Conservation (phyloP, 345 rosid species). For the Citropsis articulata region DNA sequence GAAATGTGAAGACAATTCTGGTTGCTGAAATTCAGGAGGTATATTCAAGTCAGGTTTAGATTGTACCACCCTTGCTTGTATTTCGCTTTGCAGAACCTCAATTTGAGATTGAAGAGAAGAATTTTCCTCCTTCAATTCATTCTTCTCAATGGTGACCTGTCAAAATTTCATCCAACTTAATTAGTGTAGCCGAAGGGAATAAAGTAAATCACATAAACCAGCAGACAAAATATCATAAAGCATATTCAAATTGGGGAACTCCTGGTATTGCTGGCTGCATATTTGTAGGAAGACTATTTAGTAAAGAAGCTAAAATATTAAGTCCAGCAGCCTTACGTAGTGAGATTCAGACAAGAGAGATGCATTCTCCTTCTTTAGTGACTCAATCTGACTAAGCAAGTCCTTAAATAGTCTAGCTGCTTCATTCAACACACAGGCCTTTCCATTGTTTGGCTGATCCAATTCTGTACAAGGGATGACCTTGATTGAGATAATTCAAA, state of each 20-base stretch:
- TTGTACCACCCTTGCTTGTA: slow-evolving; percentile 38
- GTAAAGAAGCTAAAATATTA: not conserved
- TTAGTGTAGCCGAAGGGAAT: not conserved
- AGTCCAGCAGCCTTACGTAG: slow-evolving; percentile 48
- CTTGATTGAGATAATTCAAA: slow-evolving; percentile 5
- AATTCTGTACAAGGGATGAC: slow-evolving; percentile 40
- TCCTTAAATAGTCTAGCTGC: slow-evolving; percentile 76
- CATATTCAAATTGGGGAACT: not conserved
- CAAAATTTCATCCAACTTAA: slow-evolving; percentile 3
- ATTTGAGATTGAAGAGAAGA: slow-evolving; percentile 63
- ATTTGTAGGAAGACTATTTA: not conserved
- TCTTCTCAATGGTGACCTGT: slow-evolving; percentile 76
- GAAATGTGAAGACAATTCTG: slow-evolving; percentile 33
- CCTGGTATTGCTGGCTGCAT: not conserved
- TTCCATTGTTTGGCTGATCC: slow-evolving; percentile 67
- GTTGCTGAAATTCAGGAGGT: slow-evolving; percentile 43
- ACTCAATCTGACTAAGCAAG: slow-evolving; percentile 60
- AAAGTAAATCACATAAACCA: not conserved
- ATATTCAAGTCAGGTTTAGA: slow-evolving; percentile 61
- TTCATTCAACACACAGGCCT: slow-evolving; percentile 72
- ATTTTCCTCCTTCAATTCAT: slow-evolving; percentile 82
- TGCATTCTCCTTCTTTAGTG: slow-evolving; percentile 66
- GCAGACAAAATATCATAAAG: not conserved
- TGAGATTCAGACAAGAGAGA: slow-evolving; percentile 71
- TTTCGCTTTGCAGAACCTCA: slow-evolving; percentile 45